Evolutionary conservation across 495 filamentous ascomycete species (phyloP), one percentile per base, ranked within the genome.

Genomic region (Platismatia glauca): DNA sequence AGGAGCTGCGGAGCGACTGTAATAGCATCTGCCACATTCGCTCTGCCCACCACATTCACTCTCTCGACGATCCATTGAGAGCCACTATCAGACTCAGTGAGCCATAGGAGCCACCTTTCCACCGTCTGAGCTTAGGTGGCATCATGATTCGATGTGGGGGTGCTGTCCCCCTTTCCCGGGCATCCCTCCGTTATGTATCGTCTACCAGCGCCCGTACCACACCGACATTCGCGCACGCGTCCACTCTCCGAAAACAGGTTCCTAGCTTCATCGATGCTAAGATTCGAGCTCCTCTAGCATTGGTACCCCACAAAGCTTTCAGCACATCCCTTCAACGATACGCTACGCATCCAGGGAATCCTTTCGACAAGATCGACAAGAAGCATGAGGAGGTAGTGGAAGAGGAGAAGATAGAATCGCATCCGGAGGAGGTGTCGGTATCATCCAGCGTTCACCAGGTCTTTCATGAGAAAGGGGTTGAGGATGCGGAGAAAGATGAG

Each of bases 371-470:
- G 48, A 78, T 77, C 58, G 78, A 89, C 69, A 73, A 64, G 46
- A 74, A 84, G 61, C 69, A 67, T 43, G 86, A 89, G 65, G 73
- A 79, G 56, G 71, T 77, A 65, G 37, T 80, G 8, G 73, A 71
- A 27, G 64, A 81, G 31, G 62, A 80, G 63, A 82, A 82, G 60
- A 66, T 90, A 7, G 68, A 81, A 60, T 60, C 78, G 5, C 68
- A 81, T 57, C 86, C 88, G 1, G 81, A 83, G 24, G 69, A 76
- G 8, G 85, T 90, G 13, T 78, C 83, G 2, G 72, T 71, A n/a
- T 75, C 68, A 5, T 89, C 86, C 0, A 79, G 71, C 15, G 75
- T 83, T 31, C 83, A 81, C 57, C 77, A 78, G 55, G 69, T 86
- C 5, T 75, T 86, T 20, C 77, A 82, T 41, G 72, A 77, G 60